Evolutionary conservation across 257 asterid species (phyloP), one percentile per base, ranked within the genome.

Genomic region (Hygrophila difformis): DNA sequence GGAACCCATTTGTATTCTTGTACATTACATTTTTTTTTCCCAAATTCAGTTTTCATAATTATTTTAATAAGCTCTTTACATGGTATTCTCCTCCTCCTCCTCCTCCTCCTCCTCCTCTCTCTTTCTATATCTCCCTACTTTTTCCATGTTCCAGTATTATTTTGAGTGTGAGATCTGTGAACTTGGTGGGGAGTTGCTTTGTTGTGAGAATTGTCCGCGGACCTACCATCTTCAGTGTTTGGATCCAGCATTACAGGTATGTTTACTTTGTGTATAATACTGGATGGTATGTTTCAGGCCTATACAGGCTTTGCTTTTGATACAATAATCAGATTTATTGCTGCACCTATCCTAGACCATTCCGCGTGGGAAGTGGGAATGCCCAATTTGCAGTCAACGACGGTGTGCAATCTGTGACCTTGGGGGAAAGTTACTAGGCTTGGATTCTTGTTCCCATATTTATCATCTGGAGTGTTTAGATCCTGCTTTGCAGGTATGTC

Each of bases 401-500:
- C 44, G 20, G 17, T 60, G 66, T 21, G 66, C 14, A 29, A 31
- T 60, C 50, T 81, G 93, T 62, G 82, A 74, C 51, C 62, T 67
- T 48, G 82, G 87, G 47, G 93, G 93, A 45, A 40, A 70, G 59
- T 73, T 81, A 67, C 73, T 77, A 26, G 67, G 88, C 38, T 71
- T 77, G 43, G 93, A 77, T 58, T 64, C 62, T 52, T 81, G 93
- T 64, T 78, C 87, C 14, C 64, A 74, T 28, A 68, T 79, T 20
- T 81, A 64, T 60, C 87, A 81, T 55, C 61, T 74, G 29, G 69
- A 64, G 51, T 81, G 93, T 60, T 64, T 81, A 50, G 77, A 81
- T 47, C 93, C 93, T 57, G 81, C 76, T 33, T 76, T 81, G 56
- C 75, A 74, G 82, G 93, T 78, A 65, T 48, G 66, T 44, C 18